phyloP scores from a whole-genome alignment of 257 asterid species.

The Salvia splendens region DNA sequence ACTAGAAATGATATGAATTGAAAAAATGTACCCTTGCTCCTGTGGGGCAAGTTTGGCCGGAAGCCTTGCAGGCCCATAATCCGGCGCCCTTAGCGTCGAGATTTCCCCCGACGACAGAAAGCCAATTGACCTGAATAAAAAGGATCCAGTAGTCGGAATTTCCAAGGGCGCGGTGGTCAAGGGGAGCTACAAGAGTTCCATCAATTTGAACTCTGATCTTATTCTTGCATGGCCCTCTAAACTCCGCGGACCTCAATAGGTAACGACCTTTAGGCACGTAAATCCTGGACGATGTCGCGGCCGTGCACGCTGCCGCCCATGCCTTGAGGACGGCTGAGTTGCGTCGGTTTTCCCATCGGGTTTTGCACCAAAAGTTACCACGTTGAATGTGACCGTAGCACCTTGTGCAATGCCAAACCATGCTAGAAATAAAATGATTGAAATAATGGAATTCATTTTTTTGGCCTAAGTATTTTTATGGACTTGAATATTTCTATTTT shows the following conservation, averaged over 20 bases:
- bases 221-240: constrained; percentile 62
- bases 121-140: constrained; percentile 46
- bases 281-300: constrained; percentile 28
- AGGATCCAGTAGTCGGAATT: constrained; percentile 58
- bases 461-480: background rate
- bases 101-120: constrained; percentile 52
- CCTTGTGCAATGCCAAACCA: constrained; percentile 34
- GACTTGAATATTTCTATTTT: background rate
- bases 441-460: constrained; percentile 27
- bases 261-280: constrained; percentile 46
- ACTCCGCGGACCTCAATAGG: constrained; percentile 35
- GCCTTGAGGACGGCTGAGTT: constrained; percentile 46
- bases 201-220: constrained; percentile 44
- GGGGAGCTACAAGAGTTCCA: constrained; percentile 64
- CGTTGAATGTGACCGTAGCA: constrained; percentile 48
- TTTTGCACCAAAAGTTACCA: constrained; percentile 49
- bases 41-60: constrained; percentile 56
- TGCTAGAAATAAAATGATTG: constrained; percentile 25
- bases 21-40: constrained; percentile 62
- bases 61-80: constrained; percentile 53
- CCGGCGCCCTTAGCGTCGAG: constrained; percentile 60
- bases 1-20: background rate
- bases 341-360: constrained; percentile 54
- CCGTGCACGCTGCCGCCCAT: constrained; percentile 50
- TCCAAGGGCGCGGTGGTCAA: constrained; percentile 42